phyloP scores from a whole-genome alignment of 345 rosid species.

The Corchorus capsularis region DNA sequence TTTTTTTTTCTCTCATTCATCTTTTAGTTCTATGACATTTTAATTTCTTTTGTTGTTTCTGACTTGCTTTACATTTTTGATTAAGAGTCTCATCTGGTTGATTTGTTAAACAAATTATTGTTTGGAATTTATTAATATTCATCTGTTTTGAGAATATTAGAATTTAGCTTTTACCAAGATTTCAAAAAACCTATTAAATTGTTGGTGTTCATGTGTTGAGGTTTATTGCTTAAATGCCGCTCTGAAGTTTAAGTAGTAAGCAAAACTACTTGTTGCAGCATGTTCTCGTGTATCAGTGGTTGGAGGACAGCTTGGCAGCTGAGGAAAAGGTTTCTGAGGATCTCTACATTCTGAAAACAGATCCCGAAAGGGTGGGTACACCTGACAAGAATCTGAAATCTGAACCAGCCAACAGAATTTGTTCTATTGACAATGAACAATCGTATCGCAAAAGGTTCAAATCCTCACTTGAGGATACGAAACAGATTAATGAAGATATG shows the following conservation, averaged over 20 bases:
- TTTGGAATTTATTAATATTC: background rate
- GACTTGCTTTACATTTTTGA: background rate
- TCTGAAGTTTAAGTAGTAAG: background rate
- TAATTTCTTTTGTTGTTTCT: background rate
- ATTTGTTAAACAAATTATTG: background rate
- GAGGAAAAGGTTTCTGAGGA: conserved; percentile 76
- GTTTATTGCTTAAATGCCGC: background rate
- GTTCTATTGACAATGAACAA: conserved; percentile 36
- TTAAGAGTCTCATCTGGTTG: background rate
- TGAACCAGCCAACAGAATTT: conserved; percentile 21
- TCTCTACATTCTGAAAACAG: conserved; percentile 43
- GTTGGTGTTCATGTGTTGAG: background rate
- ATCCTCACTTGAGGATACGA: conserved; percentile 37
- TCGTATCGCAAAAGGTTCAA: conserved; percentile 41
- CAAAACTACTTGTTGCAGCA: conserved; percentile 42
- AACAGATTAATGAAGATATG: conserved; percentile 22
- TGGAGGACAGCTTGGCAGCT: conserved; percentile 72
- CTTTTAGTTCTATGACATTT: background rate
- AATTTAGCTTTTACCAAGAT: background rate
- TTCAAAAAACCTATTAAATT: background rate
- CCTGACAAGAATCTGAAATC: conserved; percentile 33
- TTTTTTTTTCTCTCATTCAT: background rate
- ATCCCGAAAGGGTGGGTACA: conserved; percentile 35
- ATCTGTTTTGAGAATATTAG: background rate
- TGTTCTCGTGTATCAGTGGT: conserved; percentile 72